Evolutionary conservation across 2,329 filamentous ascomycete genomes (phyloP).

Genomic region (Colletotrichum sp.): DNA sequence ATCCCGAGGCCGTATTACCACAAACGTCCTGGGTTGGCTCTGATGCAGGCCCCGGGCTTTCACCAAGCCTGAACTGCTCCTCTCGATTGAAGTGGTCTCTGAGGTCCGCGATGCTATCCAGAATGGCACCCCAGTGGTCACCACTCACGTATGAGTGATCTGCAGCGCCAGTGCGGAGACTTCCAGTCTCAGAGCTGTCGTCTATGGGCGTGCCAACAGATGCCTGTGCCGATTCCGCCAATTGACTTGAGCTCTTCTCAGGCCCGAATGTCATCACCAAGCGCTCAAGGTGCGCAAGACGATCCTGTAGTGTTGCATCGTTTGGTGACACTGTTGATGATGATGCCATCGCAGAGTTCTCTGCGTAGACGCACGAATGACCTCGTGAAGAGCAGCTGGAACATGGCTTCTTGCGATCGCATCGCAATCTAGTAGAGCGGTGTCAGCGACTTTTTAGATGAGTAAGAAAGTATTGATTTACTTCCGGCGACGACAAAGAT

Average conservation of each 20-base stretch:
- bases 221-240: not conserved
- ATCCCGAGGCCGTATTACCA: rapidly evolving
- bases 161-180: conserved; percentile 28
- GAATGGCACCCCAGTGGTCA: conserved; percentile 44
- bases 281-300: conserved; percentile 34
- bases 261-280: conserved; percentile 29
- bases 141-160: conserved; percentile 37
- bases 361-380: conserved; percentile 18
- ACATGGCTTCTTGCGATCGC: conserved; percentile 29
- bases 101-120: conserved; percentile 45
- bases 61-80: not conserved
- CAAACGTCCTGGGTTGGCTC: not conserved
- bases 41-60: not conserved
- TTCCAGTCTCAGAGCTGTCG: conserved; percentile 32
- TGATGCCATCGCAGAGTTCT: conserved; percentile 11
- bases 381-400: conserved; percentile 24
- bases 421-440: conserved; percentile 21
- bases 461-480: conserved; percentile 15
- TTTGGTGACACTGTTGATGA: rapidly evolving
- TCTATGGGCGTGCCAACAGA: not conserved
- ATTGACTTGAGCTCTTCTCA: rapidly evolving
- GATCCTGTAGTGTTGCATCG: conserved; percentile 1
- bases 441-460: not conserved
- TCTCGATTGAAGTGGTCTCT: conserved; percentile 38
- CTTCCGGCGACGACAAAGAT: conserved; percentile 38